These are phyloP conservation scores for Eucommia ulmoides DNA, from an alignment of 257 asterid genomes.

Conservation along the genomic window DNA sequence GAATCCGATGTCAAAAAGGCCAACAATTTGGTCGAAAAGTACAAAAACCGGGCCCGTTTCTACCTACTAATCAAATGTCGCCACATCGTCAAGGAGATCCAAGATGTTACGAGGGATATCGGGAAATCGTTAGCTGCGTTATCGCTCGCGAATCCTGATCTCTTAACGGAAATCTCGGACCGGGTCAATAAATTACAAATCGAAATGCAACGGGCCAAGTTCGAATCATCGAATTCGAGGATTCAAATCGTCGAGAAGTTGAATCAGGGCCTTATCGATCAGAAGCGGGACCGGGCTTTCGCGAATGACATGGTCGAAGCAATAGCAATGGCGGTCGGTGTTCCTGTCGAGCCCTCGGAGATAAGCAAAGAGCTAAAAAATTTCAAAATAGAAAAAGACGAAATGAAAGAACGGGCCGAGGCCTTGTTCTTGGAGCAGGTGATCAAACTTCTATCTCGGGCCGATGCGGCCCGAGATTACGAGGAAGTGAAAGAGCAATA, in stretches of 20 bases:
- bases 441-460: conserved; percentile 44
- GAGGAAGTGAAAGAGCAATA: conserved; percentile 38
- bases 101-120: conserved; percentile 45
- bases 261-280: conserved; percentile 31
- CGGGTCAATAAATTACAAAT: conserved; percentile 32
- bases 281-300: conserved; percentile 29
- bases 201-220: conserved; percentile 53
- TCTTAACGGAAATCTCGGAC: conserved; percentile 40
- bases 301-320: conserved; percentile 37
- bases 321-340: conserved; percentile 43
- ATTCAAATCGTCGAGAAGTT: conserved; percentile 38
- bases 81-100: conserved; percentile 49
- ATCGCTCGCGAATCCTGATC: conserved; percentile 34
- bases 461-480: conserved; percentile 48
- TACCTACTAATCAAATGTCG: conserved; percentile 46
- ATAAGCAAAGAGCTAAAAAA: conserved; percentile 35
- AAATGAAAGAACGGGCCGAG: conserved; percentile 54
- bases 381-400: conserved; percentile 49
- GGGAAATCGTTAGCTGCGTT: conserved; percentile 37
- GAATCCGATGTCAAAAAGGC: conserved; percentile 45
- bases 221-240: conserved; percentile 26
- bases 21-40: conserved; percentile 35
- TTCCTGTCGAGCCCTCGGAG: conserved; percentile 36
- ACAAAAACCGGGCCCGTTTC: conserved; percentile 37
- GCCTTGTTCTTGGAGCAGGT: conserved; percentile 52